Evolutionary conservation across 345 rosid species (phyloP), one percentile per base, ranked within the genome.

Genomic region (Abelmoschus esculentus): DNA sequence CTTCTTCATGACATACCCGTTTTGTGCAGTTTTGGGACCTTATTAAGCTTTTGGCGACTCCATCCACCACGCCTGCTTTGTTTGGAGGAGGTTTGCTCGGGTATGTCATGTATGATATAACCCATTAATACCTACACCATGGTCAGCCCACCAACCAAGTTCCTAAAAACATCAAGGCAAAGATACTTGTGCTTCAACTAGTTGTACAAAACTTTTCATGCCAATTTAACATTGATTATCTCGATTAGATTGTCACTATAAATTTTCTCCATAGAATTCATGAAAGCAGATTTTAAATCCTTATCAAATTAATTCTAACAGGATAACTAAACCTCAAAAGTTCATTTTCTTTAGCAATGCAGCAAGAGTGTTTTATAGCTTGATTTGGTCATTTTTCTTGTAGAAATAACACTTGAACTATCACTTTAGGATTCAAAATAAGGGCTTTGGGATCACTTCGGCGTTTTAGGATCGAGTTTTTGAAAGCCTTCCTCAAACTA

Each of bases 91-190:
- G 96, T 70, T 69, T 93, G 78, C 83, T 93, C 52, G 97, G 98
- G 18, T 93, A 93, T 72, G 96, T 93, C 69, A 83, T 91, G 54
- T 93, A 93, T 66, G 98, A 93, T 74, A 82, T 85, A 58, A 93
- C 96, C 73, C 98, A 93, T 75, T 93, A 91, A 80, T 93, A 93
- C 80, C 76, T 93, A 73, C 98, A 93, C 81, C 97, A 93, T 76
- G 95, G 92, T 69, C 98, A 89, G 76, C 98, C 98, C 50, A 66
- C 89, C 31, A 78, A 59, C 7, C 66, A 82, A 58, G 66, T 82
- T 40, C 74, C 97, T 6, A 87, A 85, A 75, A 75, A 78, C 72
- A 95, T 93, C 66, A 93, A 93, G 95, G 98, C 89, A 84, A 76
- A 46, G 70, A 74, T 42, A 18, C 52, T 10, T 60, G 17, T 26